Percentiles rank a stretch among this genome's conserved stretches.
These are phyloP conservation scores for Aspergillus arachidicola DNA, from an alignment of 2,329 filamentous ascomycete genomes.

Conservation along the genomic window DNA sequence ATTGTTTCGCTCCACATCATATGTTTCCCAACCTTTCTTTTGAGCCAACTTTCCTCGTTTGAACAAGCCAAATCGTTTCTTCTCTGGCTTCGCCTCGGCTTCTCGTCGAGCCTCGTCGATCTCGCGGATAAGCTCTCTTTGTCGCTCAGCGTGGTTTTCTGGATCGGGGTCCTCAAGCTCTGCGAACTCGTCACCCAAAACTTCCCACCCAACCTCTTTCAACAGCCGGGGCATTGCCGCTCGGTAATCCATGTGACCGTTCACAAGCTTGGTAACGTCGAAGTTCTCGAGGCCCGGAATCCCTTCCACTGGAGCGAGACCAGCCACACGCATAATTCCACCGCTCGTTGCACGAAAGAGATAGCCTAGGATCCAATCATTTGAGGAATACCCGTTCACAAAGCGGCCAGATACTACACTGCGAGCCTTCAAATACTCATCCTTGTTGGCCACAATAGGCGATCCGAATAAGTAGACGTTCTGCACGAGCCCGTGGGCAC, in stretches of 20 bases:
- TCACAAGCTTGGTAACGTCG: conserved; percentile 81
- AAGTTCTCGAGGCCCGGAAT: conserved; percentile 86
- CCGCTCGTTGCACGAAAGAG: conserved; percentile 93
- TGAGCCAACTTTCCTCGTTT: conserved; percentile 71
- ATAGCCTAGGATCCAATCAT: conserved; percentile 97
- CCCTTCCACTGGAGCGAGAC: conserved; percentile 73
- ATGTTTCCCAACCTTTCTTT: conserved; percentile 92
- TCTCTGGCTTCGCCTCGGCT: conserved; percentile 76
- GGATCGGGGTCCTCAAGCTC: conserved; percentile 98
- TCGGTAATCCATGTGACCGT: conserved; percentile 96
- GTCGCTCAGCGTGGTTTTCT: conserved; percentile 83
- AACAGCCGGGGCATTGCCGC: conserved; percentile 86
- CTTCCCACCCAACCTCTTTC: conserved; percentile 84
- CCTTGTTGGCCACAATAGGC: conserved; percentile 85
- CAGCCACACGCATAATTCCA: conserved; percentile 85
- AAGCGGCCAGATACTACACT: conserved; percentile 91
- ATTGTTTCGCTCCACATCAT: conserved; percentile 64
- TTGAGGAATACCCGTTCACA: conserved; percentile 89
- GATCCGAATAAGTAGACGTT: conserved; percentile 96
- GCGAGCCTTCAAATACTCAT: conserved; percentile 80
- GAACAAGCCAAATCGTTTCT: conserved; percentile 75
- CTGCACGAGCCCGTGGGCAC: conserved; percentile 83
- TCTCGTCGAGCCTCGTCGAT: conserved; percentile 92
- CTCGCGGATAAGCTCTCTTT: conserved; percentile 92
- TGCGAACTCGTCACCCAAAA: conserved; percentile 89